These are phyloP conservation scores for Pyricularia pennisetigena DNA, from an alignment of 2,329 filamentous ascomycete genomes.

Conservation along the genomic window DNA sequence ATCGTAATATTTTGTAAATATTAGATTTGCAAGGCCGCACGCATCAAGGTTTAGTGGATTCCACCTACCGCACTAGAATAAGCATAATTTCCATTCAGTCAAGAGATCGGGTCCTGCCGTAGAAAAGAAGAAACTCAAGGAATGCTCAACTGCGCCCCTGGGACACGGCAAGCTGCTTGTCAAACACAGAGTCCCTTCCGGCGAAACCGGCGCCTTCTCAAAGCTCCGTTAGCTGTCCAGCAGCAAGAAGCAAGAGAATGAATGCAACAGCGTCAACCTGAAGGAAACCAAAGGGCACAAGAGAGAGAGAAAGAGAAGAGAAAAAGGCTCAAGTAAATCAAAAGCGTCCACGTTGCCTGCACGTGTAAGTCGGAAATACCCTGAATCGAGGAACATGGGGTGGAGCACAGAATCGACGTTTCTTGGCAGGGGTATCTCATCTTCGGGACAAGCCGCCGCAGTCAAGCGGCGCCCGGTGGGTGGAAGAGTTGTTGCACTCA, in stretches of 20 bases:
- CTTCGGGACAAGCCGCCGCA: too few species aligned
- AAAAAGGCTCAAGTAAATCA: not conserved
- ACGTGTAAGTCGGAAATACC: not conserved
- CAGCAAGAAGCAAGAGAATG: too few species aligned
- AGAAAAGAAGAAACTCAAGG: not conserved
- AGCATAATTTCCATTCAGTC: not conserved
- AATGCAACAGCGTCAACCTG: too few species aligned
- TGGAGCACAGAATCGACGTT: not conserved
- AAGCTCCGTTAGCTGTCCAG: too few species aligned
- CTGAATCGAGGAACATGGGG: not conserved
- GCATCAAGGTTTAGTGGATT: not conserved
- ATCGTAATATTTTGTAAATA: not conserved
- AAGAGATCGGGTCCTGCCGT: not conserved
- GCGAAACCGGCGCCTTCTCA: too few species aligned
- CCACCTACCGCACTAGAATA: not conserved
- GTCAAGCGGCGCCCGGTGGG: too few species aligned
- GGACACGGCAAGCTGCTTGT: too few species aligned
- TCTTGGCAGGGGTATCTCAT: too few species aligned
- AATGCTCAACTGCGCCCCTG: too few species aligned
- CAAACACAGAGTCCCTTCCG: too few species aligned
- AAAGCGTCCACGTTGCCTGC: not conserved
- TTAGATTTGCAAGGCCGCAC: not conserved
- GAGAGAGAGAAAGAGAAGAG: not conserved
- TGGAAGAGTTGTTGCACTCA: too few species aligned
- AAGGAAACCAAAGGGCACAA: not conserved